A percentile compares a stretch with the other conserved stretches of the same genome.
These are phyloP conservation scores for Psidium friedrichsthalianum DNA, from an alignment of 345 rosid genomes.

Conservation along the genomic window DNA sequence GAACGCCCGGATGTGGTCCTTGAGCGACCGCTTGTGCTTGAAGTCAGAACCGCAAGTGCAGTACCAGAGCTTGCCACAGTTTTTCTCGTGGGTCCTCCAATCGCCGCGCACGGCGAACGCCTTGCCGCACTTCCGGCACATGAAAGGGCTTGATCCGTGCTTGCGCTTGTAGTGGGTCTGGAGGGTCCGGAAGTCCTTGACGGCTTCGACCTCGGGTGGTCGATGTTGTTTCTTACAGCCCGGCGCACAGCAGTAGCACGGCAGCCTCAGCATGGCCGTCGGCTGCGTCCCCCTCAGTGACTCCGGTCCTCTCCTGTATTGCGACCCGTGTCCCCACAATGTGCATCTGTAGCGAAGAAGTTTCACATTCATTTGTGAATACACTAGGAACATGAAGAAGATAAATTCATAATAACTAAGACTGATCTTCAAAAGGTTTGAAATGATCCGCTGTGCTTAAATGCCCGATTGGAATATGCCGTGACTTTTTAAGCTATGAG, in stretches of 20 bases:
- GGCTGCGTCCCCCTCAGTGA: constrained; percentile 93
- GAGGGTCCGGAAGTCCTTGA: constrained; percentile 94
- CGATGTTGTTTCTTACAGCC: constrained; percentile 95
- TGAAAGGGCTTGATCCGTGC: constrained; percentile 84
- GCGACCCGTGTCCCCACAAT: constrained; percentile 99
- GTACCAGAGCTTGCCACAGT: constrained; percentile 95
- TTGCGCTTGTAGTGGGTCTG: constrained; percentile 97
- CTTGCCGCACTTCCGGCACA: constrained; percentile 92
- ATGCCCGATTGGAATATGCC: neutral
- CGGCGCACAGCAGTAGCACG: constrained; percentile 93
- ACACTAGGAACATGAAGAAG: neutral
- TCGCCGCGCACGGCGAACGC: constrained; percentile 93
- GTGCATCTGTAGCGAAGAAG: constrained; percentile 55
- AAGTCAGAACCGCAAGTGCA: constrained; percentile 94
- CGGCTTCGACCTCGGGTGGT: constrained; percentile 81
- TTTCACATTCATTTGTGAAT: neutral
- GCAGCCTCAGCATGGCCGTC: constrained; percentile 84
- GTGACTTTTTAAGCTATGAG: neutral
- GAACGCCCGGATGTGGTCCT: constrained; percentile 84
- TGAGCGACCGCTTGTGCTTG: constrained; percentile 91
- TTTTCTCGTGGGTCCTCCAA: constrained; percentile 99
- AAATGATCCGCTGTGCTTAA: neutral
- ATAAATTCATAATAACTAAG: neutral
- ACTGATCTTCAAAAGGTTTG: neutral
- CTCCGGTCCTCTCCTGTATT: constrained; percentile 93